Conservation (phyloP, 345 rosid species). For the Cardamine resedifolia region DNA sequence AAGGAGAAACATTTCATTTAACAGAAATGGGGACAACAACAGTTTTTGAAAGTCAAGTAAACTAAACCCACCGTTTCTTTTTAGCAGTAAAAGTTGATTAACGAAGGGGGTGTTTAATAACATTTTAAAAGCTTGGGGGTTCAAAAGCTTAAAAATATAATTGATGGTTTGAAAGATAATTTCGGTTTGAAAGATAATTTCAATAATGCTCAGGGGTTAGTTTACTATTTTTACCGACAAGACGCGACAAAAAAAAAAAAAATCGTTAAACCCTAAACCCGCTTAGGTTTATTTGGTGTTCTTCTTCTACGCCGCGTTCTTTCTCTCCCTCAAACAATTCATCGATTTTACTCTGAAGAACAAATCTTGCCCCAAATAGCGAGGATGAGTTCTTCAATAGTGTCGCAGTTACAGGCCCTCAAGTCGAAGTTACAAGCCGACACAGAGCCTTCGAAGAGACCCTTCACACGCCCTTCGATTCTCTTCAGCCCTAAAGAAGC, state of each 20-base stretch:
- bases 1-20: no score
- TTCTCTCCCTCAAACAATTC: not conserved
- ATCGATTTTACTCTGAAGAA: slow-evolving; percentile 9
- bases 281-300: not conserved
- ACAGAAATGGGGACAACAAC: no score
- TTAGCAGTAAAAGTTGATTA: no score
- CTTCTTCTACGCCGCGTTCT: slow-evolving; percentile 27
- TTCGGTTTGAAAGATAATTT: not conserved
- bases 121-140: not conserved
- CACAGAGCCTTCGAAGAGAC: slow-evolving; percentile 45
- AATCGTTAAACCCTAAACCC: slow-evolving; percentile 38
- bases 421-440: slow-evolving; percentile 54
- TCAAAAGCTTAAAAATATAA: not conserved
- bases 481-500: slow-evolving; percentile 43
- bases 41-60: no score
- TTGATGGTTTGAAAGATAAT: not conserved
- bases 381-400: slow-evolving; percentile 58
- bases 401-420: slow-evolving; percentile 66
- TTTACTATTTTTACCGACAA: not conserved
- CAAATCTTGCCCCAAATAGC: not conserved
- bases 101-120: not conserved
- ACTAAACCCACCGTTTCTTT: not conserved
- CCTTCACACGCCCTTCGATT: slow-evolving; percentile 42
- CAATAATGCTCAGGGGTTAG: not conserved
- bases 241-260: not conserved